Conservation (phyloP, 2,329 filamentous ascomycete genomes). For the Scytalidium sp. region DNA sequence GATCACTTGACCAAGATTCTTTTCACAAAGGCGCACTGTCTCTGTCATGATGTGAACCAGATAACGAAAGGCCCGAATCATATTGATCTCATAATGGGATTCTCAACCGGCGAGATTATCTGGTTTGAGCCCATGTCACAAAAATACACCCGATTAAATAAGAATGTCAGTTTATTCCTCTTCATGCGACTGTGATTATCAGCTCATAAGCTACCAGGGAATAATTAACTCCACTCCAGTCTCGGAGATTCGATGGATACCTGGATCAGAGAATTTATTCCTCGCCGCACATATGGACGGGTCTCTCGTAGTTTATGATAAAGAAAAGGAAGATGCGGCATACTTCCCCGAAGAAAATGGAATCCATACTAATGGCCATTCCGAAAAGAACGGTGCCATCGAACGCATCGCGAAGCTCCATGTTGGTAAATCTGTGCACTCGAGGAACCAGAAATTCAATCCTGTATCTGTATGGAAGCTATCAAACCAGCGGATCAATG, state of each 20-base stretch:
- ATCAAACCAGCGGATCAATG: constrained; percentile 86
- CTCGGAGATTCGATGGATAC: constrained; percentile 87
- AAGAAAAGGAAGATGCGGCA: constrained; percentile 86
- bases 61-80: constrained; percentile 77
- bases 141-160: constrained; percentile 92
- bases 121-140: constrained; percentile 98
- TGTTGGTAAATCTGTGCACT: constrained; percentile 88
- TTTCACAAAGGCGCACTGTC: constrained; percentile 92
- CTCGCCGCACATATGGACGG: constrained; percentile 91
- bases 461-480: constrained; percentile 91
- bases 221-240: constrained; percentile 84
- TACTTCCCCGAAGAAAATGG: constrained; percentile 68
- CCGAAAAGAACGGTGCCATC: constrained; percentile 24
- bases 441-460: constrained; percentile 89
- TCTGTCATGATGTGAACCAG: constrained; percentile 90
- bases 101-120: constrained; percentile 93
- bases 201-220: constrained; percentile 50
- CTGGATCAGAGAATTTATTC: constrained; percentile 89
- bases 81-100: constrained; percentile 91
- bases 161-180: constrained; percentile 64
- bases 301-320: constrained; percentile 89
- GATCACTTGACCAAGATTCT: constrained; percentile 94
- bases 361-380: constrained; percentile 24
- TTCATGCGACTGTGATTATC: not conserved
- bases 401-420: constrained; percentile 51